These are phyloP conservation scores for Apiotrichum sp. DNA, from an alignment of 1,284 basidiomycete genomes.

Conservation along the genomic window DNA sequence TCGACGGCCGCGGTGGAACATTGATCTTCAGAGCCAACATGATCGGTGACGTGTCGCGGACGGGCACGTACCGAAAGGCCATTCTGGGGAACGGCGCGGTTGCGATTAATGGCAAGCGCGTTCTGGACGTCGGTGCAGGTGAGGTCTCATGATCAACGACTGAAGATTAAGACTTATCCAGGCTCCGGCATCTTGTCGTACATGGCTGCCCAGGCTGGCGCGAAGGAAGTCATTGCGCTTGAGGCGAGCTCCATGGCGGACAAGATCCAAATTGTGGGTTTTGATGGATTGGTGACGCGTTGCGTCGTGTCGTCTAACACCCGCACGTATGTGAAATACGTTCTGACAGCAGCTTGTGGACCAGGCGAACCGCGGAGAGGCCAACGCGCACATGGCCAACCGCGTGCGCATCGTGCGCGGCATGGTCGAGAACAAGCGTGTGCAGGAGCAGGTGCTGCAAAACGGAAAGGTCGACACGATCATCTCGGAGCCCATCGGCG, in stretches of 20 bases:
- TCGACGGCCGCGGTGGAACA: too few relatives aligned
- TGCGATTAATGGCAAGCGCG: constrained; percentile 41
- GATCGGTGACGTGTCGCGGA: constrained; percentile 46
- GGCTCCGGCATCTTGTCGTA: constrained; percentile 52
- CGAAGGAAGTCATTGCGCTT: constrained; percentile 49
- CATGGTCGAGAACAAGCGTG: constrained; percentile 41
- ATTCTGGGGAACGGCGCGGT: constrained; percentile 46
- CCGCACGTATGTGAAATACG: too few relatives aligned
- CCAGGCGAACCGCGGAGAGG: constrained; percentile 34
- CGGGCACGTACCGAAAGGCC: constrained; percentile 46
- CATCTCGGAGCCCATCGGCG: constrained; percentile 52
- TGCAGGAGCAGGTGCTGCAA: constrained; percentile 35
- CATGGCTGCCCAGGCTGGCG: constrained; percentile 51
- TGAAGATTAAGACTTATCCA: constrained; percentile 5
- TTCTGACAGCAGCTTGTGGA: constrained; percentile 36
- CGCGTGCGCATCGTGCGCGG: constrained; percentile 39
- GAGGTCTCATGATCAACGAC: constrained; percentile 1
- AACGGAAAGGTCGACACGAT: constrained; percentile 50
- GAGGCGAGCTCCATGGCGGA: constrained; percentile 52
- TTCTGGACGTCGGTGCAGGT: constrained; percentile 51
- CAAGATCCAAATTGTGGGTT: constrained; percentile 46
- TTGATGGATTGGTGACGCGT: too few relatives aligned
- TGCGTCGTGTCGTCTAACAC: too few relatives aligned
- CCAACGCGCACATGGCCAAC: constrained; percentile 37
- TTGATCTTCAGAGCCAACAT: constrained; percentile 41